phyloP scores from a whole-genome alignment of 208 protist species.

The Leishmania mexicana region DNA sequence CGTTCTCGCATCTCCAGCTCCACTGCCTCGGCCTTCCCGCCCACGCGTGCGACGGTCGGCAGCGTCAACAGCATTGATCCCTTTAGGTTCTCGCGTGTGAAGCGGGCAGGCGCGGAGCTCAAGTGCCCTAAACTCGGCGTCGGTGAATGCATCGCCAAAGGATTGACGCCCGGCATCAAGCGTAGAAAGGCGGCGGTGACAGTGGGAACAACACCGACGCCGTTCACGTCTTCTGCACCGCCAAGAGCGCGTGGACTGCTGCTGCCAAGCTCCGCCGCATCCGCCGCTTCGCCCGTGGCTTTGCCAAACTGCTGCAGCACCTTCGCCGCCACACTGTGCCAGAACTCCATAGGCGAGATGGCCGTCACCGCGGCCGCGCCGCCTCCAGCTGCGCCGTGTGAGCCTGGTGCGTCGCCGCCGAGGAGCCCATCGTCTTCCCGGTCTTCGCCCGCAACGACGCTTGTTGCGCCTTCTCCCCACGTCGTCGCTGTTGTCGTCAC shows the following conservation, averaged over 20 bases:
- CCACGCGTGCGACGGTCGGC: slow-evolving; percentile 20
- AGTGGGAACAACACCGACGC: neutral
- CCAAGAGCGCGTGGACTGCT: slow-evolving; percentile 3
- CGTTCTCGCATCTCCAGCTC: neutral
- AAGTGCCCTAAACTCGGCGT: slow-evolving; percentile 12
- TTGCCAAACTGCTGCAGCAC: slow-evolving; percentile 18
- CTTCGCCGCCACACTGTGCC: slow-evolving; percentile 24
- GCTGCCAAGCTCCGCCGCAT: neutral
- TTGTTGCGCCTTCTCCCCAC: neutral
- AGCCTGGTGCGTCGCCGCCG: neutral
- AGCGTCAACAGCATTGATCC: slow-evolving; percentile 41
- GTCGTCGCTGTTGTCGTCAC: neutral
- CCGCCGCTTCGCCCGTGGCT: neutral
- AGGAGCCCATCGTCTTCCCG: neutral
- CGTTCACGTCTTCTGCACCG: neutral
- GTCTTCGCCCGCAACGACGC: neutral
- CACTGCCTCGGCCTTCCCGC: neutral
- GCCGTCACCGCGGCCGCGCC: neutral
- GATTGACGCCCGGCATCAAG: neutral
- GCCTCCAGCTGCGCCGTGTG: neutral
- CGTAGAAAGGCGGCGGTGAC: neutral
- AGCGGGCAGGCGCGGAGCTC: neutral
- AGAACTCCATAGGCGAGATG: slow-evolving; percentile 25
- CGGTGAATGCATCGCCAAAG: slow-evolving; percentile 6
- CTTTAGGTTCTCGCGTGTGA: slow-evolving; percentile 20